Base-by-base conservation (phyloP, 768 basidiomycete species). In the Trametes meyenii region DNA sequence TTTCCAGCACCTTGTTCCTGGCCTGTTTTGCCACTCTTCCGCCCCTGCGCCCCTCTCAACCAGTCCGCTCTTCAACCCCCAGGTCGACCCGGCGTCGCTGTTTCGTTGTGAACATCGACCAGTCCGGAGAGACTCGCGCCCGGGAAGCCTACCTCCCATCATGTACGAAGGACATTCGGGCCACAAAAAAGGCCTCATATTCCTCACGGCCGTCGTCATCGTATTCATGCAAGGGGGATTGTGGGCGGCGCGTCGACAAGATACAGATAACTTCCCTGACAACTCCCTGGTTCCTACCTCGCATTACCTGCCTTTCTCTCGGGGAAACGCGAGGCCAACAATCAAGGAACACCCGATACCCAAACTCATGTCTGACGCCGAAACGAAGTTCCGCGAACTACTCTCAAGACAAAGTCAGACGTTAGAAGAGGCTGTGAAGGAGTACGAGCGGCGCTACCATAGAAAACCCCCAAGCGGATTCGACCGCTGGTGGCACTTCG, bases 391-490 rank as follows among this genome's bases (percentile, higher is more conserved):
- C 73, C 80, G 84, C 38, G 73, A 76, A 36, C 82, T 89, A 67
- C 75, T 98, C 29, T 78, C 77, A 2, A 78, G 79, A 51, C 97
- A 98, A 77, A 94, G 92, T 73, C 85, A 82, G 68, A 89, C 92
- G 0, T 79, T 98, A 38, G 77, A 78, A 42, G 84, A 85, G 26
- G 96, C 96, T 0, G 92, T 93, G 0, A 73, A 74, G 10, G 94
- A 96, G 73, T 99, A 99, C 75, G 84, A 78, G 65, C 76, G 82
- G 58, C 81, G 95, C 60, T 95, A 96, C 73, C 78, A 78, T 11
- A 83, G 90, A 39, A 76, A 85, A 38, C 97, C 97, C 5, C 96
- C 97, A 0, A 84, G 82, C 44, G 96, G 95, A 1, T 99, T 98
- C 65, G 96, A 94, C 70, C 76, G 82, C 29, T 98, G 96, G 96